Base-by-base conservation (phyloP, 2,329 filamentous ascomycete species). In the Periconia digitata region DNA sequence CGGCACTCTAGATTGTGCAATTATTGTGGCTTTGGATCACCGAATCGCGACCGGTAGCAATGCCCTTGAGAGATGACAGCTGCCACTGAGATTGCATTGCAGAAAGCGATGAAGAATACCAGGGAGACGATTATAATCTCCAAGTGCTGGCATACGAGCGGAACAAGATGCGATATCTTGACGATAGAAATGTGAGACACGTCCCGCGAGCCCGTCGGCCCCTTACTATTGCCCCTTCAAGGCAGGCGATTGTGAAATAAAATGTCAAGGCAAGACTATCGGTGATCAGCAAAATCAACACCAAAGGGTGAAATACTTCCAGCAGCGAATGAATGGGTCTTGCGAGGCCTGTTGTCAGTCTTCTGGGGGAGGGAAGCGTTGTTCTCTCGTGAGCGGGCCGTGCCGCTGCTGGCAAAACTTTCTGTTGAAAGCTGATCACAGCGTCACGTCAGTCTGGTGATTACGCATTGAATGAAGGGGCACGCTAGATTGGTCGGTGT, bases 321-420 rank as follows among this genome's bases (percentile, higher is more conserved):
- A n/a, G n/a, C n/a, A n/a, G n/a, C n/a, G n/a, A n/a, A n/a, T n/a
- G n/a, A n/a, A n/a, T n/a, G n/a, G n/a, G n/a, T n/a, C n/a, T n/a
- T n/a, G n/a, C n/a, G n/a, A n/a, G n/a, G n/a, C n/a, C n/a, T n/a
- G n/a, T n/a, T n/a, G n/a, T n/a, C n/a, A n/a, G n/a, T n/a, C n/a
- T n/a, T n/a, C n/a, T n/a, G n/a, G n/a, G n/a, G n/a, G n/a, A n/a
- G n/a, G n/a, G n/a, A n/a, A n/a, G n/a, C n/a, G n/a, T n/a, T n/a
- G n/a, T n/a, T n/a, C 23, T 20, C 27, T 40, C 46, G 17, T 17
- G 17, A 3, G 34, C 43, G 61, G 64, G 38, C 56, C 59, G 61
- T 55, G 60, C 61, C 57, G 60, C 54, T 60, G 60, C 55, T 62
- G 56, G 56, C 43, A 63, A 56, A 56, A 60, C 53, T 55, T 60